These are phyloP conservation scores for Pythium sp. DNA, from an alignment of 352 stramenopile genomes.

Conservation along the genomic window DNA sequence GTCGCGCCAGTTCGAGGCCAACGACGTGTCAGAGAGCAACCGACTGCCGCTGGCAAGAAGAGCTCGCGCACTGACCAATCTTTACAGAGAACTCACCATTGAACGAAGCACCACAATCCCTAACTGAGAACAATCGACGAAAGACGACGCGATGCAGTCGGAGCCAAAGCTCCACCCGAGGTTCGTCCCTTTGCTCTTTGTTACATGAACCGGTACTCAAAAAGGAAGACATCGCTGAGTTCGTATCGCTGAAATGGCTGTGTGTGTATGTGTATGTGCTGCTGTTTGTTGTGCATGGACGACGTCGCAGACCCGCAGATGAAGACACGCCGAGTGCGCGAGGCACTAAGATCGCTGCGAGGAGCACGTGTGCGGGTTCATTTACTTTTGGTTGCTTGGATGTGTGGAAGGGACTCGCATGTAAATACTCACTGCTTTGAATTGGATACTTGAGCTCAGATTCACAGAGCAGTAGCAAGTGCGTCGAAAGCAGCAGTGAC, in stretches of 20 bases:
- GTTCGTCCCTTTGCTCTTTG: background rate
- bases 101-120: background rate
- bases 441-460: background rate
- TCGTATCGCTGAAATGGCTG: background rate
- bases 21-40: slow-evolving; percentile 5
- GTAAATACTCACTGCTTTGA: background rate
- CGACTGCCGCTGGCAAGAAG: background rate
- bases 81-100: background rate
- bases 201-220: background rate
- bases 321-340: background rate
- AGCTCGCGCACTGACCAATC: background rate
- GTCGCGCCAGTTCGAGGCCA: slow-evolving; percentile 2
- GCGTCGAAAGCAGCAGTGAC: background rate
- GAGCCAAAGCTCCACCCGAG: background rate
- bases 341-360: background rate
- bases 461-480: slow-evolving; percentile 4
- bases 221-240: background rate
- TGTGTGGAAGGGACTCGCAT: background rate
- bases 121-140: background rate
- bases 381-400: background rate
- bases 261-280: background rate
- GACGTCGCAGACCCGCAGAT: background rate
- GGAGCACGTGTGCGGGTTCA: background rate
- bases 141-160: background rate
- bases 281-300: background rate